Conservation (phyloP, 495 filamentous ascomycete genomes). For the Trichocladium antarcticum region DNA sequence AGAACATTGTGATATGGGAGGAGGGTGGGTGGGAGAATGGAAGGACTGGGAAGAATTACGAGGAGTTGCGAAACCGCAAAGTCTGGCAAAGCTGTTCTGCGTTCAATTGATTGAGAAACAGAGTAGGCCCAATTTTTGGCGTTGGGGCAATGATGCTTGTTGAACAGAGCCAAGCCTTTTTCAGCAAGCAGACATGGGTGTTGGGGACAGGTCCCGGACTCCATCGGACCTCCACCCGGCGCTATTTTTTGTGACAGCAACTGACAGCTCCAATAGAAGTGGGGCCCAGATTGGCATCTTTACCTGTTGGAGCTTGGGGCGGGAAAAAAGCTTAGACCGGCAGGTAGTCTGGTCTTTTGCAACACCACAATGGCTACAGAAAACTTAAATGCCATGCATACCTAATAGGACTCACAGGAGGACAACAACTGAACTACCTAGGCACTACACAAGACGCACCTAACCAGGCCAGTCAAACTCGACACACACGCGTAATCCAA, state of each 20-base stretch:
- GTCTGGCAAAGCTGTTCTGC: conserved; percentile 1
- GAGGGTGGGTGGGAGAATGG: background rate
- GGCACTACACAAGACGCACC: too few relatives aligned
- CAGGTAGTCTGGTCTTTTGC: too few relatives aligned
- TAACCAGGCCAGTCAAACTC: too few relatives aligned
- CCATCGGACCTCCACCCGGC: conserved; percentile 10
- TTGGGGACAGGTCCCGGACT: background rate
- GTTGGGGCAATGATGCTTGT: conserved; percentile 22
- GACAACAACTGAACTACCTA: too few relatives aligned
- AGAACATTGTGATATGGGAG: conserved; percentile 37
- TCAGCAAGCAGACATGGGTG: conserved; percentile 8
- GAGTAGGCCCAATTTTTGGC: conserved; percentile 18
- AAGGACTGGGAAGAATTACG: background rate
- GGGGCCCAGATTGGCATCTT: background rate
- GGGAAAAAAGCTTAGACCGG: too few relatives aligned
- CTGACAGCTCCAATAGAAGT: background rate
- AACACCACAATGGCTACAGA: too few relatives aligned
- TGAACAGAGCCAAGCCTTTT: conserved; percentile 17
- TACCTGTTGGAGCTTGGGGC: too few relatives aligned
- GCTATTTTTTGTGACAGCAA: conserved; percentile 7
- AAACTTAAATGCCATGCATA: too few relatives aligned
- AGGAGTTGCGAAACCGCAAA: conserved; percentile 8
- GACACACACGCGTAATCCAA: too few relatives aligned
- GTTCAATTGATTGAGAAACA: conserved; percentile 7
- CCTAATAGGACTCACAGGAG: too few relatives aligned